phyloP scores from a whole-genome alignment of 2,329 filamentous ascomycete genomes.

The Ceratocystiopsis brevicomis region DNA sequence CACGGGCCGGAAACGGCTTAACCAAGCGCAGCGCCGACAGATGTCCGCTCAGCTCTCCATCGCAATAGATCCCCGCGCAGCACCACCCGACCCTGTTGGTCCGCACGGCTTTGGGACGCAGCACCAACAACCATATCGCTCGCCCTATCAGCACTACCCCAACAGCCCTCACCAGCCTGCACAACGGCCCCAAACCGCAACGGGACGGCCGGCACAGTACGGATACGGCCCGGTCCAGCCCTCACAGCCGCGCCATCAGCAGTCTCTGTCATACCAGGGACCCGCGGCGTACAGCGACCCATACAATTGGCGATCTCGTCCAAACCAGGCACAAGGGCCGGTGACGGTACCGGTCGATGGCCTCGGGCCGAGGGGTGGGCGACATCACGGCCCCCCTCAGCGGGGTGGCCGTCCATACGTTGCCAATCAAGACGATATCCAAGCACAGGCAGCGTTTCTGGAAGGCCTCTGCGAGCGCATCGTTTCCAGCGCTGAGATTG shows the following conservation, averaged over 20 bases:
- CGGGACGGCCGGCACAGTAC: constrained; percentile 11
- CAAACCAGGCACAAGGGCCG: neutral
- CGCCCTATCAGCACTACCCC: constrained; percentile 11
- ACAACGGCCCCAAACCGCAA: constrained; percentile 12
- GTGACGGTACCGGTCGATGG: constrained; percentile 7
- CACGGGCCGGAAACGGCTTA: constrained; percentile 28
- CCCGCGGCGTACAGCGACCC: constrained; percentile 10
- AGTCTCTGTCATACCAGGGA: constrained; percentile 17
- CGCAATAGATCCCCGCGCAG: constrained; percentile 29
- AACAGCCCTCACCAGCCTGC: constrained; percentile 4
- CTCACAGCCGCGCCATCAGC: constrained; percentile 14
- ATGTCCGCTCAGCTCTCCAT: constrained; percentile 41
- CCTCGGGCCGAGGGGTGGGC: constrained; percentile 4
- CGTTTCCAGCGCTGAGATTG: constrained; percentile 43
- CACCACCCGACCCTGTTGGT: constrained; percentile 14
- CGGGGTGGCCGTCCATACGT: constrained; percentile 11
- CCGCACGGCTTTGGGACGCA: constrained; percentile 14
- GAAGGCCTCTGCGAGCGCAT: constrained; percentile 29
- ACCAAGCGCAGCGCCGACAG: constrained; percentile 44
- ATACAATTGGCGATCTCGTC: constrained; percentile 14
- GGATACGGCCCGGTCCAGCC: constrained; percentile 4
- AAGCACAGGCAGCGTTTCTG: constrained; percentile 28
- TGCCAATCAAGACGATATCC: constrained; percentile 24
- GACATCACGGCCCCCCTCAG: neutral
- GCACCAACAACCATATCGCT: constrained; percentile 9